Conservation (phyloP, 495 filamentous ascomycete species). For the Penicillium egyptiacum region DNA sequence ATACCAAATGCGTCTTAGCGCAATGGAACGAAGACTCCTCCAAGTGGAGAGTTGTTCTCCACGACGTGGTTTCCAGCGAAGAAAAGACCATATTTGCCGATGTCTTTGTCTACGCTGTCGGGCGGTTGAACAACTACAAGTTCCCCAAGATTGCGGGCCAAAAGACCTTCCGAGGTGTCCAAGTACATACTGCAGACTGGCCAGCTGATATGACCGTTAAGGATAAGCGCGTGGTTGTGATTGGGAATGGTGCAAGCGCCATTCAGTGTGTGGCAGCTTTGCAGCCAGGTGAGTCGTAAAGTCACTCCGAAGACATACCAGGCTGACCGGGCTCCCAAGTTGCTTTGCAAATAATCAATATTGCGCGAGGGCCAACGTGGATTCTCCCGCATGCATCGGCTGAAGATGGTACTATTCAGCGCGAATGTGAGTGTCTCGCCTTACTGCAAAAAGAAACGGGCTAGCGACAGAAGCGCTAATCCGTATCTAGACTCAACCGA, state of each 20-base stretch:
- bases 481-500: not conserved
- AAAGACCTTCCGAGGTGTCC: constrained; percentile 5
- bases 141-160: constrained; percentile 8
- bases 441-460: not conserved
- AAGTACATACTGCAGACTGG: constrained; percentile 24
- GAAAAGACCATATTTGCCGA: constrained; percentile 4
- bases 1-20: not conserved
- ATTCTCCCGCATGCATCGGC: constrained; percentile 13
- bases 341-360: constrained; percentile 12
- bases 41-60: constrained; percentile 5
- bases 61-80: not conserved
- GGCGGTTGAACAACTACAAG: constrained; percentile 17
- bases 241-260: constrained; percentile 25
- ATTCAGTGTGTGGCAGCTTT: constrained; percentile 19
- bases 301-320: not conserved
- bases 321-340: not conserved
- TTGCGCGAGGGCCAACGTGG: constrained; percentile 16
- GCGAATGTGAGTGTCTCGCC: constrained; percentile 1
- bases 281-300: constrained; percentile 11
- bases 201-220: constrained; percentile 4
- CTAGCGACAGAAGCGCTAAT: not conserved
- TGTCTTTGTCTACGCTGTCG: constrained; percentile 16
- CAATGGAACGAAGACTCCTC: constrained; percentile 10
- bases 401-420: constrained; percentile 10
- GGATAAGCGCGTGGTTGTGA: constrained; percentile 18